Percentiles rank a stretch among this genome's conserved stretches.
Conservation (phyloP, 768 basidiomycete species). For the Panellus pusillus region DNA sequence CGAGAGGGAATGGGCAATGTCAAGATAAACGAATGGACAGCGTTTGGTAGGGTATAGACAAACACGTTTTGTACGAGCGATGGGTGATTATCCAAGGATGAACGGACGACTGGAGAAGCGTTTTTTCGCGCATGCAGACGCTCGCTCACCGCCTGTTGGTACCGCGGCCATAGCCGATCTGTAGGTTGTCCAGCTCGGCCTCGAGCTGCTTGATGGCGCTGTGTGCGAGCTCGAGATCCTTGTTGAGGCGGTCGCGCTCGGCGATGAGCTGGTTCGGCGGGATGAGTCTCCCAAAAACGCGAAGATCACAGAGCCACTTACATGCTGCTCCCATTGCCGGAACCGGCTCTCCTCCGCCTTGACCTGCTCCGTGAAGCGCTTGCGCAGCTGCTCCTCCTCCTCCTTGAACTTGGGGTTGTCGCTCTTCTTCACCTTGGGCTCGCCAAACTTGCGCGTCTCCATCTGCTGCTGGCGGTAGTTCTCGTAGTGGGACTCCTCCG, state of each 20-base stretch:
- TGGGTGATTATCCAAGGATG: slow-evolving; percentile 15
- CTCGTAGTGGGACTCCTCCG: slow-evolving; percentile 96
- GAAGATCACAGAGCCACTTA: slow-evolving; percentile 40
- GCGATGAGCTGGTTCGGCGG: slow-evolving; percentile 78
- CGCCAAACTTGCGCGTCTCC: slow-evolving; percentile 99
- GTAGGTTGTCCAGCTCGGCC: slow-evolving; percentile 85
- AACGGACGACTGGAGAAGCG: background rate
- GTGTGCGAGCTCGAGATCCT: slow-evolving; percentile 93
- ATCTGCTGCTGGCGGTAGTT: slow-evolving; percentile 97
- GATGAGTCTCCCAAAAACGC: slow-evolving; percentile 20
- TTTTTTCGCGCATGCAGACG: background rate
- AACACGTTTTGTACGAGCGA: slow-evolving; percentile 14
- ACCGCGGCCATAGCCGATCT: slow-evolving; percentile 81
- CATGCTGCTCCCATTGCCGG: slow-evolving; percentile 99
- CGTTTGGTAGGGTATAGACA: slow-evolving; percentile 16
- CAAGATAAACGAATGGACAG: slow-evolving; percentile 11
- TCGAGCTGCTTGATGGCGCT: slow-evolving; percentile 90
- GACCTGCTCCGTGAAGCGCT: slow-evolving; percentile 99
- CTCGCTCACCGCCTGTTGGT: slow-evolving; percentile 57
- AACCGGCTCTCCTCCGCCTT: slow-evolving; percentile 97
- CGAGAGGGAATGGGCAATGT: background rate
- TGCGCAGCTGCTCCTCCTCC: slow-evolving; percentile 94
- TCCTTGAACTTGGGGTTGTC: slow-evolving; percentile 99
- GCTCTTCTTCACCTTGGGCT: slow-evolving; percentile 96
- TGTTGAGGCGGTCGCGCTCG: slow-evolving; percentile 98